These are phyloP conservation scores for Hymenoscyphus linearis DNA, from an alignment of 2,329 filamentous ascomycete genomes.

Conservation along the genomic window DNA sequence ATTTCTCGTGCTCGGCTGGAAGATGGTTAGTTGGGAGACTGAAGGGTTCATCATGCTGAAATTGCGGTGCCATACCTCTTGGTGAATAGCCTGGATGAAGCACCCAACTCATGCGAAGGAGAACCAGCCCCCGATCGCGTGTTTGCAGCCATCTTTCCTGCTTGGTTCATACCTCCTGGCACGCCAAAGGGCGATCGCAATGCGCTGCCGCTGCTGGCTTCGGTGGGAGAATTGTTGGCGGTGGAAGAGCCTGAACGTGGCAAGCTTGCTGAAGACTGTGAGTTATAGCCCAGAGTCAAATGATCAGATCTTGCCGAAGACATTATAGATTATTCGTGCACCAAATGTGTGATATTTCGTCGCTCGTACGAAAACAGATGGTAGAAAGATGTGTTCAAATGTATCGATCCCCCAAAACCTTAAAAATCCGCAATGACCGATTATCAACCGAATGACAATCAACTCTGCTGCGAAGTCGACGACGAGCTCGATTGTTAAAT, in stretches of 20 bases:
- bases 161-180: slow-evolving; percentile 54
- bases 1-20: slow-evolving; percentile 79
- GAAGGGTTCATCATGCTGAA: not conserved
- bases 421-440: slow-evolving; percentile 3
- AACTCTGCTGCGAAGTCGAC: slow-evolving; percentile 8
- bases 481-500: not conserved
- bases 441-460: slow-evolving; percentile 10
- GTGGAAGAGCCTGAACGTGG: slow-evolving; percentile 67
- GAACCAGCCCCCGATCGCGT: slow-evolving; percentile 85
- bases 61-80: slow-evolving; percentile 71
- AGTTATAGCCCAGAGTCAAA: slow-evolving; percentile 75
- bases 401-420: slow-evolving; percentile 15
- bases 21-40: slow-evolving; percentile 11
- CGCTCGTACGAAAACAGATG: slow-evolving; percentile 26
- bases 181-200: slow-evolving; percentile 70
- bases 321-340: slow-evolving; percentile 74
- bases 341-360: slow-evolving; percentile 22
- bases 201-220: slow-evolving; percentile 57
- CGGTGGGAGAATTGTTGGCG: slow-evolving; percentile 73
- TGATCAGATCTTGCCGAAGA: slow-evolving; percentile 82
- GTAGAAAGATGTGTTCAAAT: slow-evolving; percentile 24
- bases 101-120: slow-evolving; percentile 81
- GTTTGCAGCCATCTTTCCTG: slow-evolving; percentile 53
- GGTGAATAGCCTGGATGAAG: slow-evolving; percentile 68
- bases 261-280: slow-evolving; percentile 35